phyloP scores from a whole-genome alignment of 352 stramenopile species.

The Globisporangium yorkense region DNA sequence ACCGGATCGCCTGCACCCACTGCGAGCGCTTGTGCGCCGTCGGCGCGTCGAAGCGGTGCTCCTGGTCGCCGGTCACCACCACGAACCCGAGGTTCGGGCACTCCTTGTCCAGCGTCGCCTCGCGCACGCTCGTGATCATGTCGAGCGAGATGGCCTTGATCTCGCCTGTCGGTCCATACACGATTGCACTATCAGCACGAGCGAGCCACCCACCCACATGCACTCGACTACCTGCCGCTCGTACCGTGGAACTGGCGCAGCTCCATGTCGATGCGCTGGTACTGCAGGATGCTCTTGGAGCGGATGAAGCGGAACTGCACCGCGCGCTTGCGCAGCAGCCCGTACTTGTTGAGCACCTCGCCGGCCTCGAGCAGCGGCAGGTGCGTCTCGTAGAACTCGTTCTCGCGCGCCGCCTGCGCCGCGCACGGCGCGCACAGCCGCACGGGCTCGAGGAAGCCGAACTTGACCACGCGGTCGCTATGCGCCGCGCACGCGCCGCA shows the following conservation, averaged over 20 bases:
- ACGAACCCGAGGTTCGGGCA: constrained; percentile 48
- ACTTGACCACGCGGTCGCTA: constrained; percentile 62
- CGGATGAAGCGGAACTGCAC: constrained; percentile 55
- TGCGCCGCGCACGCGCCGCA: constrained; percentile 38
- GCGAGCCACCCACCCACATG: no score
- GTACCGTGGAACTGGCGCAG: constrained; percentile 33
- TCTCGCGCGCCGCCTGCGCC: constrained; percentile 37
- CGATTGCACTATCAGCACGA: no score
- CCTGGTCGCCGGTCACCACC: constrained; percentile 35
- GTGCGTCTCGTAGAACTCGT: constrained; percentile 59
- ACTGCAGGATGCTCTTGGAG: constrained; percentile 63
- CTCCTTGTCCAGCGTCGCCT: constrained; percentile 39
- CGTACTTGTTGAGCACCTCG: constrained; percentile 68
- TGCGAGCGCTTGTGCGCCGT: constrained; percentile 40
- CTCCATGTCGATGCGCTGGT: constrained; percentile 57
- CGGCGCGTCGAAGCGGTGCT: constrained; percentile 55
- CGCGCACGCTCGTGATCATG: constrained; percentile 44
- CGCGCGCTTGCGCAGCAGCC: constrained; percentile 46
- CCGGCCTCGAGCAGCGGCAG: constrained; percentile 54
- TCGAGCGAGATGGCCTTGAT: constrained; percentile 69
- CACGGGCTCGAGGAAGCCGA: constrained; percentile 53
- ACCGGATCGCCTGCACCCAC: constrained; percentile 53
- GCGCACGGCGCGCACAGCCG: constrained; percentile 44
- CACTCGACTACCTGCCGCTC: background rate
- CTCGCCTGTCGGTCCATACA: constrained; percentile 10